Conservation (phyloP, 192 early-diverging fungal genomes). For the Entomortierella beljakovae region DNA sequence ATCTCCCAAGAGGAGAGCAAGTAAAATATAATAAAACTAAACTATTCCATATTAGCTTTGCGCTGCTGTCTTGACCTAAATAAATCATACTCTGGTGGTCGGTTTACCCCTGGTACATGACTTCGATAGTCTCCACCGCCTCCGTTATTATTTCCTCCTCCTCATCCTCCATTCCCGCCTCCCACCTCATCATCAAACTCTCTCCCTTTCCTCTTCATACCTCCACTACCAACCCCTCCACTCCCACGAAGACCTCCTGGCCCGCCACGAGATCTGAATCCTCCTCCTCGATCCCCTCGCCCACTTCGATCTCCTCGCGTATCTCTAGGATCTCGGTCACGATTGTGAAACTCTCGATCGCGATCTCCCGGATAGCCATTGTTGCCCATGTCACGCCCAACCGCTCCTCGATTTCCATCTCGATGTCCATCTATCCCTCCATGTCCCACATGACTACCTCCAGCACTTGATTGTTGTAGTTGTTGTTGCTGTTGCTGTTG, state of each 20-base stretch:
- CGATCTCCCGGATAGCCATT: conserved; percentile 13
- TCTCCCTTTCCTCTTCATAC: conserved; percentile 56
- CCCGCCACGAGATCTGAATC: conserved; percentile 47
- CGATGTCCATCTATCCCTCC: conserved; percentile 11
- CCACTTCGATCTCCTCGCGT: conserved; percentile 28
- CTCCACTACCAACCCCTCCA: conserved; percentile 25
- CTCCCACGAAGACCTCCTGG: conserved; percentile 15
- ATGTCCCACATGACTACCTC: conserved; percentile 4
- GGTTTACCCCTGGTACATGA: conserved; percentile 60
- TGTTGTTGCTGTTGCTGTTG: neutral
- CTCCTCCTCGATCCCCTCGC: conserved; percentile 35
- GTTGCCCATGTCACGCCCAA: conserved; percentile 37
- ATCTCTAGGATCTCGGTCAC: conserved; percentile 23
- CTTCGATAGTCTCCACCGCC: conserved; percentile 34
- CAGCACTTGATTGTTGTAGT: neutral
- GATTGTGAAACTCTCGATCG: conserved; percentile 34
- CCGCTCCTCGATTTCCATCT: conserved; percentile 19
- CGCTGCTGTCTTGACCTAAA: conserved; percentile 63
- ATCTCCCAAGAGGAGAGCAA: too few relatives aligned
- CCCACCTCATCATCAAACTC: conserved; percentile 61
- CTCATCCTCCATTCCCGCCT: conserved; percentile 18
- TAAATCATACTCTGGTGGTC: conserved; percentile 67
- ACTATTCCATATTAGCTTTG: conserved; percentile 51
- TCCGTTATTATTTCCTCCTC: too few relatives aligned
- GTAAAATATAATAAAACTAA: too few relatives aligned